Evolutionary conservation across 176 grass and related monocot genomes (phyloP), one percentile per base, ranked within the genome.

Genomic region (Thalia dealbata): DNA sequence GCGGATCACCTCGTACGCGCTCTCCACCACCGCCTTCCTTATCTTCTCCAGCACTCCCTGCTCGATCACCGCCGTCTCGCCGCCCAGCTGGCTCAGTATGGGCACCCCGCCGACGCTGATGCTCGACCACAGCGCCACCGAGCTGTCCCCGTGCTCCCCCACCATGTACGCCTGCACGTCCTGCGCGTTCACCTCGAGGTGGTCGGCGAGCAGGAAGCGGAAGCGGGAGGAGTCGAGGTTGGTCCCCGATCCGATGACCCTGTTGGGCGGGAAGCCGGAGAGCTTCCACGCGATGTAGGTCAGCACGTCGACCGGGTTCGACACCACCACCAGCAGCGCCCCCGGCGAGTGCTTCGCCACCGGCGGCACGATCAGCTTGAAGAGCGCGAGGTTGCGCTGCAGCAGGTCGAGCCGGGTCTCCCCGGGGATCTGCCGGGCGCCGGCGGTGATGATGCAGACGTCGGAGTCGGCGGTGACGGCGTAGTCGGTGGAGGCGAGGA

Each of bases 211-310:
- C 2, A 72, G 70, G 70, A 72, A 72, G 15, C 48, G 24, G 25
- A 72, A 72, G 6, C 70, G 45, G 12, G 70, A 72, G 7, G 70
- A 72, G 42, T 72, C 70, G 24, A 72, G 70, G 50, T 72, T 72
- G 15, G 70, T 72, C 7, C 70, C 70, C 2, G 48, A 72, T 30
- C 70, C 70, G 70, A 72, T 29, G 45, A 72, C 70, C 23, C 70
- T 14, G 50, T 72, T 50, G 48, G 70, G 70, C 25, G 70, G 70
- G 48, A 72, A 72, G 14, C 70, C 70, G 11, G 70, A 72, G 24
- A 72, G 70, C 70, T 72, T 72, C 70, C 70, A 72, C 23, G 70
- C 70, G 10, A 72, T 72, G 70, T 72, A 72, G 14, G 70, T 72
- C 70, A 71, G 23, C 69, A 72, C 70, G 70, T 72, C 70, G 45